Evolutionary conservation across 805 yeast genomes (phyloP).

Genomic region (Starmerella floris): DNA sequence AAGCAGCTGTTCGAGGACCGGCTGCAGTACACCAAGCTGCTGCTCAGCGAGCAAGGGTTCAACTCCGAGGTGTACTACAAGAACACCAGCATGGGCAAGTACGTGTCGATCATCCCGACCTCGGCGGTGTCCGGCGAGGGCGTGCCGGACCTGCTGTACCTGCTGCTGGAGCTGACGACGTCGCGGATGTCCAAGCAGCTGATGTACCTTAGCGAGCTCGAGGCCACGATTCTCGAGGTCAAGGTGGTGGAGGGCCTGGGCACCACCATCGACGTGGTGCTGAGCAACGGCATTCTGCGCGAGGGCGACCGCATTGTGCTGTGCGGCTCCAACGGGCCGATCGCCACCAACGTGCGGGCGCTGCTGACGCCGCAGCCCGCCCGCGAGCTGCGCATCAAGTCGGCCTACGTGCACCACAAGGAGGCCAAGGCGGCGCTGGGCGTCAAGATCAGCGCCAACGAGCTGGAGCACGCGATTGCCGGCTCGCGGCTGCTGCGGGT

Average conservation of each 20-base stretch:
- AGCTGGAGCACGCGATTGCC: constrained; percentile 95
- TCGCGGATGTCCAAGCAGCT: constrained; percentile 98
- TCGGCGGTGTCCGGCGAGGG: constrained; percentile 99
- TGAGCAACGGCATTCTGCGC: constrained; percentile 87
- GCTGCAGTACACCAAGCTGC: constrained; percentile 69
- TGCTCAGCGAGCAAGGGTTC: constrained; percentile 94
- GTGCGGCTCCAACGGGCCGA: constrained; percentile 98
- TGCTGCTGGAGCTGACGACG: constrained; percentile 87
- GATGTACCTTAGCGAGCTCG: constrained; percentile 86
- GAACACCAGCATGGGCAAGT: constrained; percentile 84
- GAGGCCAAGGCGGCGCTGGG: constrained; percentile 98
- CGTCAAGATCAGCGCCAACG: constrained; percentile 96
- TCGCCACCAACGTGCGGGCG: constrained; percentile 91
- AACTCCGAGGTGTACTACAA: constrained; percentile 94
- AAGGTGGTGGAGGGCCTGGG: constrained; percentile 98
- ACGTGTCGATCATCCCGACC: constrained; percentile 93
- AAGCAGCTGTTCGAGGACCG: constrained; percentile 87
- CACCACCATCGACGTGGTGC: constrained; percentile 92
- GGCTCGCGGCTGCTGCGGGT: constrained; percentile 93
- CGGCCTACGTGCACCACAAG: constrained; percentile 93
- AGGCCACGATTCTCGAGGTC: constrained; percentile 94
- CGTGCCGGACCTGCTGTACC: constrained; percentile 96
- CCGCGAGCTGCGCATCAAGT: constrained; percentile 87
- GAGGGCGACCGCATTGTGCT: constrained; percentile 93
- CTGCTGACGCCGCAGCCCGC: constrained; percentile 94